Evolutionary conservation across 1,139 yeast genomes (phyloP).

Genomic region (Magnusiomyces tetraspermus): DNA sequence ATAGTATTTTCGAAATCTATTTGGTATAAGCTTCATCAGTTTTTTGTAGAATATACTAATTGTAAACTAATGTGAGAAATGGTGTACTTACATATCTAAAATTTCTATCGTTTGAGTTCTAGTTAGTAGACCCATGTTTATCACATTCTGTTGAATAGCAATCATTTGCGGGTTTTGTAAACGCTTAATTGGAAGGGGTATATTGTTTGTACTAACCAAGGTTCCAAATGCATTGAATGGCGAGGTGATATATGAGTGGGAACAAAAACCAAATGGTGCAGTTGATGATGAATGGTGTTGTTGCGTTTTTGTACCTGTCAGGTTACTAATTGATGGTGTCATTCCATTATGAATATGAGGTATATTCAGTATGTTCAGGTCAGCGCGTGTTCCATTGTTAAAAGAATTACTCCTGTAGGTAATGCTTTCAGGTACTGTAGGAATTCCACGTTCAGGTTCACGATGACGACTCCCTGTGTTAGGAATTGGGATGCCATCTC

Average conservation of each 20-base stretch:
- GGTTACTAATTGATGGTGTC: background rate
- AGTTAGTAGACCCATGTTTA: conserved; percentile 43
- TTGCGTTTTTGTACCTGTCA: background rate
- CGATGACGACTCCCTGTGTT: background rate
- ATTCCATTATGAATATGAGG: background rate
- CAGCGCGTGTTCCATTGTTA: background rate
- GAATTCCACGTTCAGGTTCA: background rate
- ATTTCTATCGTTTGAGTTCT: conserved; percentile 42
- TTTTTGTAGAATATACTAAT: background rate
- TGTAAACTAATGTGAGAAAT: background rate
- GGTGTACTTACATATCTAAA: conserved; percentile 28
- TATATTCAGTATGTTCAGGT: background rate
- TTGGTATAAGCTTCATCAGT: background rate
- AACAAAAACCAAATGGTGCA: conserved; percentile 35
- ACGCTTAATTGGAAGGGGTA: conserved; percentile 41
- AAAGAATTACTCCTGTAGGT: background rate
- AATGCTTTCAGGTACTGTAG: background rate
- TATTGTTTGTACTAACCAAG: conserved; percentile 28
- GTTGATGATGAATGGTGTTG: conserved; percentile 14
- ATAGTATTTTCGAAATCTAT: conserved; percentile 53
- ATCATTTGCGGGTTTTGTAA: conserved; percentile 33
- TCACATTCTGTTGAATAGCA: conserved; percentile 36
- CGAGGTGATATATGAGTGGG: conserved; percentile 38
- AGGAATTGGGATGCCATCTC: conserved; percentile 1
- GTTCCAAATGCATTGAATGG: conserved; percentile 43